Evolutionary conservation across 306 rosid genomes (phyloP), one percentile per base, ranked within the genome.

Genomic region (Casuarina cunninghamiana): DNA sequence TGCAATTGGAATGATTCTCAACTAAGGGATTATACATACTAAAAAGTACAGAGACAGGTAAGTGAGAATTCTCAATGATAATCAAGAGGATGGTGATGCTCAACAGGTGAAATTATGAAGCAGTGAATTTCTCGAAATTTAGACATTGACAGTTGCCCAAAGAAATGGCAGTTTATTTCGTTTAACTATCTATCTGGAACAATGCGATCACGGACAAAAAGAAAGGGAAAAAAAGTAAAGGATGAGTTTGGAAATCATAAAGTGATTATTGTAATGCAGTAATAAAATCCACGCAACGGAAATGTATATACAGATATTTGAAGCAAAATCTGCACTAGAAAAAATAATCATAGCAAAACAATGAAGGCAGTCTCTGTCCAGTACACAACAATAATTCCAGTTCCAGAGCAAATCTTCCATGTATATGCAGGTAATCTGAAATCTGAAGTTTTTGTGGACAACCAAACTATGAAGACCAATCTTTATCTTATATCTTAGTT

Each of bases 31-130:
- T 84, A 85, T 75, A 77, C 49, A 80, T 69, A 72, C 82, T 79
- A 84, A 83, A 83, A 53, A 80, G 85, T 71, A 84, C 41, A 86
- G 67, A 86, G 90, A 85, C 75, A 87, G 83, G 84, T 81, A 85
- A 86, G 88, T 85, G 80, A 83, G 92, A 90, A 50, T 71, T 86
- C 77, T 42, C 89, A 89, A 87, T 41, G 81, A 80, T 85, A 83
- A 87, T 80, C 85, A 87, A 84, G 91, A 76, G 93, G 91, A 76
- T 74, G 80, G 67, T 71, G 66, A 81, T 87, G 77, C 87, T 85
- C 86, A 83, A 82, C 60, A 84, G 91, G 89, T 68, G 84, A 82
- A 83, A 85, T 32, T 73, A 74, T n/a, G 75, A 78, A 66, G 85
- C 83, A 85, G 81, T 35, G 90, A 87, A 81, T 80, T 76, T 82